Conservation (phyloP, 23 red algal species). For the Gracilaria vermiculophylla region DNA sequence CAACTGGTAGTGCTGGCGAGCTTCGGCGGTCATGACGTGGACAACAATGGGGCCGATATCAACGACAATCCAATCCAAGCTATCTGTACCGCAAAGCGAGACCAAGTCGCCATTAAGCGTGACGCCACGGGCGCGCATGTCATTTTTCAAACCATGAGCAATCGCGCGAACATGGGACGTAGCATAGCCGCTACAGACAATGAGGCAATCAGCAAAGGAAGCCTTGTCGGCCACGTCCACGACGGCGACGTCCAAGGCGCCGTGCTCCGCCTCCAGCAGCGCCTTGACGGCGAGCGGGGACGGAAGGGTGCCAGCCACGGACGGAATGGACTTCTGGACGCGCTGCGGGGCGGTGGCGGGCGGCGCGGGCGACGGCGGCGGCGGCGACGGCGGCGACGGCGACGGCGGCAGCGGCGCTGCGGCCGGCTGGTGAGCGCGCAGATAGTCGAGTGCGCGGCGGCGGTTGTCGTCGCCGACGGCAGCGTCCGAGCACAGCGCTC, state of each 20-base stretch:
- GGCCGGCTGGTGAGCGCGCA: neutral
- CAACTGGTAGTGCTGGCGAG: slow-evolving; percentile 30
- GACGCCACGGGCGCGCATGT: slow-evolving; percentile 20
- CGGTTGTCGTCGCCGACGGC: neutral
- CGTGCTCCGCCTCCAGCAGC: neutral
- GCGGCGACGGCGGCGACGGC: neutral
- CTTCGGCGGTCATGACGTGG: slow-evolving; percentile 59
- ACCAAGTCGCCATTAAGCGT: slow-evolving; percentile 13
- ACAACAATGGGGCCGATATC: slow-evolving; percentile 62
- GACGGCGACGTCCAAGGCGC: slow-evolving; percentile 7
- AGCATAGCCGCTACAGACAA: slow-evolving; percentile 27
- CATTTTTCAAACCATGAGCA: slow-evolving; percentile 24
- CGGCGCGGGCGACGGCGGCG: neutral
- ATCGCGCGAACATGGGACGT: slow-evolving; percentile 36
- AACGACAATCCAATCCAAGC: slow-evolving; percentile 52
- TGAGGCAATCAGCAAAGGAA: slow-evolving; percentile 40
- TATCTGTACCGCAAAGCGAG: slow-evolving; percentile 18
- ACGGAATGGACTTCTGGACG: neutral
- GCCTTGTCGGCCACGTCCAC: slow-evolving; percentile 50
- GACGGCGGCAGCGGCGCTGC: neutral
- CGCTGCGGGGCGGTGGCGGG: neutral
- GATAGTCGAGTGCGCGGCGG: neutral
- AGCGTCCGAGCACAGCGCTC: neutral
- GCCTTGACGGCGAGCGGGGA: neutral
- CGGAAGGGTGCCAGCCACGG: slow-evolving; percentile 17